These are phyloP conservation scores for Trametopsis cervina DNA, from an alignment of 768 basidiomycete genomes.

Conservation along the genomic window DNA sequence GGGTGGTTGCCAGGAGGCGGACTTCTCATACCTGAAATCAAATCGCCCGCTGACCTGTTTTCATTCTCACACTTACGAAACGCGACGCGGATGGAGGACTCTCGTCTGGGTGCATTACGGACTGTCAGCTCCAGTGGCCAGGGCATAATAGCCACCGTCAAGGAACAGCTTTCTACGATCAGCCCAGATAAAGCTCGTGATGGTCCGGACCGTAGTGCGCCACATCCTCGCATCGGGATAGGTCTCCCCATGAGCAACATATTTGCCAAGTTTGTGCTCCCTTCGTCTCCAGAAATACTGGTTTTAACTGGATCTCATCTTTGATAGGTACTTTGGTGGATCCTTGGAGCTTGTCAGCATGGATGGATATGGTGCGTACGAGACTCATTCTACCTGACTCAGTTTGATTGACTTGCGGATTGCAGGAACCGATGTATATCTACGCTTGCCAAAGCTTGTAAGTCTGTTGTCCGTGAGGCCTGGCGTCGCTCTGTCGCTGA, in stretches of 20 bases:
- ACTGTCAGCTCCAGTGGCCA: slow-evolving; percentile 49
- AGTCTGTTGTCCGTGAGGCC: not conserved
- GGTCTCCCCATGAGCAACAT: slow-evolving; percentile 89
- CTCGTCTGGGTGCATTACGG: slow-evolving; percentile 62
- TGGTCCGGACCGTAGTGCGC: slow-evolving; percentile 40
- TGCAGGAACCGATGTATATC: slow-evolving; percentile 75
- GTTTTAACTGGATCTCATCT: not conserved
- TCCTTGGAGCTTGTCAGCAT: slow-evolving; percentile 71
- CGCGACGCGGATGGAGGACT: slow-evolving; percentile 57
- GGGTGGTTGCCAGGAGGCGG: slow-evolving; percentile 54
- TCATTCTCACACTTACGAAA: slow-evolving; percentile 87
- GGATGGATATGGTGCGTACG: slow-evolving; percentile 72
- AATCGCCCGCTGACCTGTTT: slow-evolving; percentile 70
- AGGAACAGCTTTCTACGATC: slow-evolving; percentile 58
- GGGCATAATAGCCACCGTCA: slow-evolving; percentile 72
- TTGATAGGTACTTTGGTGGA: slow-evolving; percentile 80
- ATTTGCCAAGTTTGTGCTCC: slow-evolving; percentile 59
- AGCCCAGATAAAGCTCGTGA: slow-evolving; percentile 21
- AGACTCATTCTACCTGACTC: not conserved
- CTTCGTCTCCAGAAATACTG: not conserved
- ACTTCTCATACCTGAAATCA: slow-evolving; percentile 45
- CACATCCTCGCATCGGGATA: slow-evolving; percentile 67
- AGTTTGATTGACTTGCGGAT: slow-evolving; percentile 1
- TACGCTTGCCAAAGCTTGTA: slow-evolving; percentile 76
- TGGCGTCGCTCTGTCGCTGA: slow-evolving; percentile 2